These are phyloP conservation scores for Symbiodinium natans DNA, from an alignment of 73 alveolate genomes.

Conservation along the genomic window DNA sequence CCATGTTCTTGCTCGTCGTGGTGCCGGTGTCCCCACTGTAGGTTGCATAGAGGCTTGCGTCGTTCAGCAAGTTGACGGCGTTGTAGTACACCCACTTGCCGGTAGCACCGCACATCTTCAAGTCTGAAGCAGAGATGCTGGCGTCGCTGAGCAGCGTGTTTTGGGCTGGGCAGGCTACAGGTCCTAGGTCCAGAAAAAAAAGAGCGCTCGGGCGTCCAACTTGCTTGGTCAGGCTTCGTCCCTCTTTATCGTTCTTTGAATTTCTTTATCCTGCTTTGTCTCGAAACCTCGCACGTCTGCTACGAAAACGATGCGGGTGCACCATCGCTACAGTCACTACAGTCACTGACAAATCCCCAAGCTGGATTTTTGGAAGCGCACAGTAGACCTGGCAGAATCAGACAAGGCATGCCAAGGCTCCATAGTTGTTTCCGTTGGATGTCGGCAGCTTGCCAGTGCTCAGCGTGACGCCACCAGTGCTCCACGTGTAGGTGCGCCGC, in stretches of 20 bases:
- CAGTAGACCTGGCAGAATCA: no score
- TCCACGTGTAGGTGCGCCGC: not conserved
- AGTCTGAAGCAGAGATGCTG: not conserved
- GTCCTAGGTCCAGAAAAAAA: not conserved
- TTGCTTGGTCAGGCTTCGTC: no score
- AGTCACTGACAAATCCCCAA: no score
- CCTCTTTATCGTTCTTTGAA: no score
- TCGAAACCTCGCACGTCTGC: no score
- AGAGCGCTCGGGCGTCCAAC: no score
- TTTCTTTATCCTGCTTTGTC: no score
- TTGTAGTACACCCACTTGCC: not conserved
- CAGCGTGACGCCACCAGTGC: not conserved
- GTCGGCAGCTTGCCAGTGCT: not conserved
- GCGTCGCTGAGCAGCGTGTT: not conserved
- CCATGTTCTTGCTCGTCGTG: not conserved
- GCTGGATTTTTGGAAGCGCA: no score
- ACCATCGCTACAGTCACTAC: no score
- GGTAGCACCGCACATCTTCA: slow-evolving; percentile 26
- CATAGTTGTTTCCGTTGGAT: not conserved
- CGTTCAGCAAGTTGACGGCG: slow-evolving; percentile 9
- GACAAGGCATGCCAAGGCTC: not conserved
- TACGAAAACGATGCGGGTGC: no score
- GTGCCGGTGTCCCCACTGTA: not conserved
- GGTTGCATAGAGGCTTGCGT: not conserved
- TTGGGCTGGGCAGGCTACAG: not conserved